Conservation (phyloP, 345 rosid genomes). For the Acer negundo region DNA sequence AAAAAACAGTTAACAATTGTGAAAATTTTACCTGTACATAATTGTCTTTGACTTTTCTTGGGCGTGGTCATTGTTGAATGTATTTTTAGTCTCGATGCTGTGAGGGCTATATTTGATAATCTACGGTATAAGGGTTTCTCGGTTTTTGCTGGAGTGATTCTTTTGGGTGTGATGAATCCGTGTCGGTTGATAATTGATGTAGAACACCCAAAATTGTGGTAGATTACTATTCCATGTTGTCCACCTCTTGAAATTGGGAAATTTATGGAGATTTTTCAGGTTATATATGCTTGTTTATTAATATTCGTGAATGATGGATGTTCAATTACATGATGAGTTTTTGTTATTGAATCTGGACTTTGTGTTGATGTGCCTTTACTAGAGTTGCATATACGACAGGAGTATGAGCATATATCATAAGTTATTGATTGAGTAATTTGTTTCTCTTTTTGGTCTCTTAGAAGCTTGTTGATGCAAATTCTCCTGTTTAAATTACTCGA, state of each 20-base stretch:
- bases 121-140: neutral
- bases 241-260: neutral
- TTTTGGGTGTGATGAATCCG: neutral
- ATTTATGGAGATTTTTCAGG: neutral
- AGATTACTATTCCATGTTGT: no score
- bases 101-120: neutral
- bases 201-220: neutral
- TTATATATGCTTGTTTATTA: neutral
- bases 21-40: neutral
- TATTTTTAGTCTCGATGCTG: neutral
- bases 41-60: neutral
- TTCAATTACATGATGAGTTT: neutral
- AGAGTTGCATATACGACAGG: neutral
- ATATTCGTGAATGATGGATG: neutral
- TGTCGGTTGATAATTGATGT: neutral
- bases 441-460: neutral
- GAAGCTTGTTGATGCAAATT: neutral
- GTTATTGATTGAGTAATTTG: neutral
- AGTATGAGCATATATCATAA: neutral
- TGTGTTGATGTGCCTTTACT: neutral
- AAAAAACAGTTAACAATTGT: neutral
- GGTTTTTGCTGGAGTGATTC: neutral
- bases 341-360: neutral
- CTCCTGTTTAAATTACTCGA: neutral
- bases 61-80: neutral